These are phyloP conservation scores for Pseudogymnoascus sp. DNA, from an alignment of 2,329 filamentous ascomycete species.

Conservation along the genomic window DNA sequence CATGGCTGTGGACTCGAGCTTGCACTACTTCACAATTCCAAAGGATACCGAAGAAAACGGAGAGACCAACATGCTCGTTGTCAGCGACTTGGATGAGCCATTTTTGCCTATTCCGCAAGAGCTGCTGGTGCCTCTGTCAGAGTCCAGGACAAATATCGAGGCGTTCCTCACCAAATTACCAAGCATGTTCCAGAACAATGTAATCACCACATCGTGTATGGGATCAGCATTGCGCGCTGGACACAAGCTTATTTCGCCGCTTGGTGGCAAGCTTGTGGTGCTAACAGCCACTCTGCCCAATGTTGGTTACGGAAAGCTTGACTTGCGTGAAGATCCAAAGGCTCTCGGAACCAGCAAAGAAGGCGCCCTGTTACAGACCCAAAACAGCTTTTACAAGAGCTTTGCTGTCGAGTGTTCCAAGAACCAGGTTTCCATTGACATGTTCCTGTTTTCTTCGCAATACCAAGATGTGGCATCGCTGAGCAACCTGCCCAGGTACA, in stretches of 20 bases:
- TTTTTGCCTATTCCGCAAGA: constrained; percentile 92
- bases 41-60: constrained; percentile 77
- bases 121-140: constrained; percentile 78
- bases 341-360: constrained; percentile 90
- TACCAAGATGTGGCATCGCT: constrained; percentile 97
- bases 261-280: constrained; percentile 92
- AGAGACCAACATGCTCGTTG: constrained; percentile 85
- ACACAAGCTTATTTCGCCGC: constrained; percentile 88
- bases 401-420: constrained; percentile 99
- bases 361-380: constrained; percentile 76
- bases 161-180: constrained; percentile 85
- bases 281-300: constrained; percentile 86
- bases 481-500: constrained; percentile 91
- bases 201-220: constrained; percentile 86
- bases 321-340: constrained; percentile 95
- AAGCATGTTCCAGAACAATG: constrained; percentile 93
- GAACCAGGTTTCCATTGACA: constrained; percentile 96
- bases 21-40: constrained; percentile 94
- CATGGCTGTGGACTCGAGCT: constrained; percentile 85
- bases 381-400: constrained; percentile 96
- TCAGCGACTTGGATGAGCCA: constrained; percentile 91
- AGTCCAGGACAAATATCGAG: constrained; percentile 86
- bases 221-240: constrained; percentile 86
- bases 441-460: constrained; percentile 93
- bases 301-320: constrained; percentile 78